Conservation (phyloP, 208 protist species). For the Acanthamoeba culbertsoni region DNA sequence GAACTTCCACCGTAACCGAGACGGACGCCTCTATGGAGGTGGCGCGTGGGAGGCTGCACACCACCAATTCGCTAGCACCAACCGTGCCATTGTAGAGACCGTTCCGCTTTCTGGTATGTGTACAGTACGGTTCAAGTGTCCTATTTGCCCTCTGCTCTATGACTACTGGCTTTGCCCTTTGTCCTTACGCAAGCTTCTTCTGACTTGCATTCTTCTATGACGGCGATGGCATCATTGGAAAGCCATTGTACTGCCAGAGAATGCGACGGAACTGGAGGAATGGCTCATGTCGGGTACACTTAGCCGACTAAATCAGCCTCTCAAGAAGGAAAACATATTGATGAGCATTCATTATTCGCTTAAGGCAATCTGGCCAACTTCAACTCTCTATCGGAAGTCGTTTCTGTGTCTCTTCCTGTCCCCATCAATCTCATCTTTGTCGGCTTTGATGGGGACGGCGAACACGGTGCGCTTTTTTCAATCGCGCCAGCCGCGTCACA, state of each 20-base stretch:
- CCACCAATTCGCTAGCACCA: neutral
- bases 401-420: neutral
- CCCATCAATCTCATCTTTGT: slow-evolving; percentile 27
- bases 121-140: too few species aligned
- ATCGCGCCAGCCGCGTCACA: neutral
- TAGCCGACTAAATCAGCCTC: neutral
- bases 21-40: neutral
- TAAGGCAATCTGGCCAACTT: neutral
- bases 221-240: neutral
- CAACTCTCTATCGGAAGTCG: neutral
- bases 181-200: neutral
- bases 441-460: slow-evolving; percentile 34
- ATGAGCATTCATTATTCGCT: neutral
- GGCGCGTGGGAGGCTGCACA: neutral
- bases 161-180: too few species aligned
- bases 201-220: neutral
- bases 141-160: too few species aligned
- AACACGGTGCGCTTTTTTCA: neutral
- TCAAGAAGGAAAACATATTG: neutral
- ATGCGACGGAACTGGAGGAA: neutral
- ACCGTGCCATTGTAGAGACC: neutral
- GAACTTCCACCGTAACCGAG: neutral
- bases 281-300: slow-evolving; percentile 9
- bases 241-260: neutral
- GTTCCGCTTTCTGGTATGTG: neutral